Evolutionary conservation across 345 rosid species (phyloP).

Genomic region (Citrus hindsii): DNA sequence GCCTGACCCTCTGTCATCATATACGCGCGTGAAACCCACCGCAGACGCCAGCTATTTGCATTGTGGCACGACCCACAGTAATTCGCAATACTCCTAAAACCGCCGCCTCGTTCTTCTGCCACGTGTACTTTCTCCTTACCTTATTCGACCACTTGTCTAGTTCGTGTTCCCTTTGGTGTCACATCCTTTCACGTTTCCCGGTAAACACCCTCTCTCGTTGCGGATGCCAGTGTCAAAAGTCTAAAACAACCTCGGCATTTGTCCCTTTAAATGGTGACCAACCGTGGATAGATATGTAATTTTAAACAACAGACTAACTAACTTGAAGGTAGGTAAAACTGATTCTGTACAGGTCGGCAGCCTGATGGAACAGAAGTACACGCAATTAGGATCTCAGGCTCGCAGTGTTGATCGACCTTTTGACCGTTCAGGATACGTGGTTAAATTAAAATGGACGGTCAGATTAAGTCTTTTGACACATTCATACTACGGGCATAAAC

Average conservation of each 20-base stretch:
- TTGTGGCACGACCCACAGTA: conserved; percentile 30
- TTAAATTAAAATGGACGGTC: conserved; percentile 24
- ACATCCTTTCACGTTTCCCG: conserved; percentile 21
- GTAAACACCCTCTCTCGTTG: conserved; percentile 1
- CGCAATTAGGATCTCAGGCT: conserved; percentile 13
- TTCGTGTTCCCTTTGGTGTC: conserved; percentile 21
- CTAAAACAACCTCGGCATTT: conserved; percentile 6
- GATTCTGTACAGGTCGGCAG: conserved; percentile 28
- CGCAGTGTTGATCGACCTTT: not conserved
- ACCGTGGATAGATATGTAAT: conserved; percentile 19
- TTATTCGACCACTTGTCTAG: conserved; percentile 42
- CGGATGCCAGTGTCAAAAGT: not conserved
- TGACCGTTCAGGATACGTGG: not conserved
- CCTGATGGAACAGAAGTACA: conserved; percentile 13
- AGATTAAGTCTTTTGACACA: conserved; percentile 12
- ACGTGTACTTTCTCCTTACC: conserved; percentile 23
- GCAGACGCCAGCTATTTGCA: conserved; percentile 35
- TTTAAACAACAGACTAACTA: conserved; percentile 18
- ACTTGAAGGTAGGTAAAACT: conserved; percentile 29
- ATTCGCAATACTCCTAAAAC: conserved; percentile 18
- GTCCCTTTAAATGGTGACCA: not conserved
- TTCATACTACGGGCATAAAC: not conserved
- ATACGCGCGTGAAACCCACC: conserved; percentile 29
- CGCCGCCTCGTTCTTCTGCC: conserved; percentile 27
- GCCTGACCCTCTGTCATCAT: conserved; percentile 20